phyloP scores from a whole-genome alignment of 495 filamentous ascomycete genomes.

The Jackrogersella multiformis region DNA sequence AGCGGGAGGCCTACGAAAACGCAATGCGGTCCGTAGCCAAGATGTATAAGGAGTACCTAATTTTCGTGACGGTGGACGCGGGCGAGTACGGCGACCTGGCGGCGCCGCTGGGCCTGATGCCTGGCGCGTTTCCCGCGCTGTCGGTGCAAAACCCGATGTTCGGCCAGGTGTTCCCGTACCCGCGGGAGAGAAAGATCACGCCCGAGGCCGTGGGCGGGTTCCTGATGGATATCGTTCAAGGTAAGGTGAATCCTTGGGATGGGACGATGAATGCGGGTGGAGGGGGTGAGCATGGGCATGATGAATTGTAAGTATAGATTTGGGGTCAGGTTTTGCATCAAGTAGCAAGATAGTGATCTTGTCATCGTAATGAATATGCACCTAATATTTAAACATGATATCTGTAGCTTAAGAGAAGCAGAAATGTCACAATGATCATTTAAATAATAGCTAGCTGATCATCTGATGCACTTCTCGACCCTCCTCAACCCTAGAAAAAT shows the following conservation, averaged over 20 bases:
- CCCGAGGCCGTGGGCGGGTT: constrained; percentile 51
- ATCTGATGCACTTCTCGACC: neutral
- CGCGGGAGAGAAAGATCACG: constrained; percentile 41
- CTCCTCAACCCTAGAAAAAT: no score
- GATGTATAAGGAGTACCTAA: constrained; percentile 59
- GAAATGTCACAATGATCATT: neutral
- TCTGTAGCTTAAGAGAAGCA: neutral
- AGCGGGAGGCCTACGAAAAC: constrained; percentile 44
- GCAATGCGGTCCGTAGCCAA: constrained; percentile 55
- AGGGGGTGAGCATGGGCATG: constrained; percentile 32
- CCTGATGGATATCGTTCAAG: constrained; percentile 56
- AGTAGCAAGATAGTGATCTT: neutral
- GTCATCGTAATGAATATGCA: neutral
- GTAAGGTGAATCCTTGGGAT: constrained; percentile 53
- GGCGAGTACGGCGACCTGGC: constrained; percentile 59
- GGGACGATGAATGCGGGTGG: constrained; percentile 24
- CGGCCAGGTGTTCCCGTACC: constrained; percentile 55
- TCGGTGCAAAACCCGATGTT: constrained; percentile 56
- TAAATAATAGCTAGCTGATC: neutral
- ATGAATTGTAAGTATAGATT: constrained; percentile 46
- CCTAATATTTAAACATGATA: constrained; percentile 15
- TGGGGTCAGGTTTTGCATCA: neutral
- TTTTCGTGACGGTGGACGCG: constrained; percentile 57
- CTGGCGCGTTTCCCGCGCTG: constrained; percentile 42
- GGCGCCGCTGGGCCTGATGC: constrained; percentile 48